A percentile compares a stretch with the other conserved stretches of the same genome.
phyloP scores from a whole-genome alignment of 345 rosid genomes.

The Boechera divaricarpa region DNA sequence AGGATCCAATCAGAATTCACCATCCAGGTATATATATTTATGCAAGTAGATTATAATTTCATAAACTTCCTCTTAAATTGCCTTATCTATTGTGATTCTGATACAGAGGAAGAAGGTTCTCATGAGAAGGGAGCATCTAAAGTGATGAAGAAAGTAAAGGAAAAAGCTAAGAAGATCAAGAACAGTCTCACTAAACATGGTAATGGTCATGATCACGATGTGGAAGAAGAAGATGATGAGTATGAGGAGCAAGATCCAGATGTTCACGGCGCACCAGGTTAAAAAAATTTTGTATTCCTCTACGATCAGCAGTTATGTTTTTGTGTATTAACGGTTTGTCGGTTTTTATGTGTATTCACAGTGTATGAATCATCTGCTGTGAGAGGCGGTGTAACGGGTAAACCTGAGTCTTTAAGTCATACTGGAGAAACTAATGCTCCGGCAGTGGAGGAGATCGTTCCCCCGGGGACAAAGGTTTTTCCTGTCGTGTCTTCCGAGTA shows the following conservation, averaged over 20 bases:
- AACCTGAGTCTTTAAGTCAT: conserved; percentile 38
- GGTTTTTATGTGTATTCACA: not conserved
- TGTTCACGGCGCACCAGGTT: conserved; percentile 60
- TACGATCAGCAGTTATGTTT: not conserved
- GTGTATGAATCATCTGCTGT: conserved; percentile 36
- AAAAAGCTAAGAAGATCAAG: conserved; percentile 77
- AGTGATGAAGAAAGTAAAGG: conserved; percentile 77
- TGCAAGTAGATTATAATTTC: not conserved
- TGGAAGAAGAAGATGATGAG: conserved; percentile 62
- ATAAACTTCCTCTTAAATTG: not conserved
- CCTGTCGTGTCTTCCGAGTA: conserved; percentile 35
- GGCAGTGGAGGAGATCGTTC: conserved; percentile 35
- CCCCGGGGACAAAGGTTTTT: conserved; percentile 38
- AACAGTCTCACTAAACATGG: conserved; percentile 64
- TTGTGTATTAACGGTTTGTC: conserved; percentile 4
- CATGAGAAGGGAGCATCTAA: conserved; percentile 57
- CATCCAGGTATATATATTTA: conserved; percentile 42
- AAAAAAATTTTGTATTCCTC: not conserved
- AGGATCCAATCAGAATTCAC: conserved; percentile 47
- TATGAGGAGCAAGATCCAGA: conserved; percentile 61
- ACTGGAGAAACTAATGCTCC: conserved; percentile 41
- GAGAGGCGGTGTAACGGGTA: conserved; percentile 41
- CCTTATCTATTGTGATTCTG: not conserved
- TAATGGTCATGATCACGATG: conserved; percentile 60
- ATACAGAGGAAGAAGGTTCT: conserved; percentile 57